Percentiles rank a stretch among this genome's conserved stretches.
Conservation (phyloP, 805 yeast genomes). For the Wickerhamomyces hampshirensis region DNA sequence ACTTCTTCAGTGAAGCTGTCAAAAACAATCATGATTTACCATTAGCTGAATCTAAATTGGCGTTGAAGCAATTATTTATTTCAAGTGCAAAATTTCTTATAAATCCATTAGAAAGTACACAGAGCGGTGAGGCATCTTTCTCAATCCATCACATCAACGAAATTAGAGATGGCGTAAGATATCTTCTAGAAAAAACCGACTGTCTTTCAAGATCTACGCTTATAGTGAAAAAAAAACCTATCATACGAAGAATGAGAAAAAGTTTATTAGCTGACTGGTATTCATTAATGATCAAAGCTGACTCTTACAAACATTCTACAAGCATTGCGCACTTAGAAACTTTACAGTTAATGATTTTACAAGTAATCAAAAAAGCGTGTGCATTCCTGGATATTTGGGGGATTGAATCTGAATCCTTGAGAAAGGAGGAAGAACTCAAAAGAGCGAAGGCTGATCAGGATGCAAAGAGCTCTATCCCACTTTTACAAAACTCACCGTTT, state of each 20-base stretch:
- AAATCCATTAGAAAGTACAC: slow-evolving; percentile 51
- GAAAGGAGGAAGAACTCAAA: slow-evolving; percentile 9
- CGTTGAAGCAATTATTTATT: slow-evolving; percentile 50
- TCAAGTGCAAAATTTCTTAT: slow-evolving; percentile 63
- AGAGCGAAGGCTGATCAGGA: slow-evolving; percentile 5
- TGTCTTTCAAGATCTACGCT: slow-evolving; percentile 73
- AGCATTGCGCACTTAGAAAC: slow-evolving; percentile 54
- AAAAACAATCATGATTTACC: slow-evolving; percentile 39
- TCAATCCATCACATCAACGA: slow-evolving; percentile 41
- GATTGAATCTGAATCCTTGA: slow-evolving; percentile 46
- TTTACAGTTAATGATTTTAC: slow-evolving; percentile 58
- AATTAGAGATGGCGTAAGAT: slow-evolving; percentile 69
- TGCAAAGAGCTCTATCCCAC: slow-evolving; percentile 29
- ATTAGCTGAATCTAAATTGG: slow-evolving; percentile 41
- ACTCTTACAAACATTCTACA: slow-evolving; percentile 63
- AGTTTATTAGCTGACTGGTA: slow-evolving; percentile 77
- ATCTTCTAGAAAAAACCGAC: slow-evolving; percentile 58
- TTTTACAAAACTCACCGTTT: slow-evolving; percentile 49
- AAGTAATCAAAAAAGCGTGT: slow-evolving; percentile 61
- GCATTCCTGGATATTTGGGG: slow-evolving; percentile 71
- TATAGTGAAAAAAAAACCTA: slow-evolving; percentile 57
- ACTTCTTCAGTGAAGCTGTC: slow-evolving; percentile 54
- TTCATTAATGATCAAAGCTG: slow-evolving; percentile 69
- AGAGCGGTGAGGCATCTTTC: slow-evolving; percentile 26
- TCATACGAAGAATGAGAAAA: slow-evolving; percentile 61